A percentile compares a stretch with the other conserved stretches of the same genome.
phyloP scores from a whole-genome alignment of 169 alveolate species.

The Eimeria brunetti region DNA sequence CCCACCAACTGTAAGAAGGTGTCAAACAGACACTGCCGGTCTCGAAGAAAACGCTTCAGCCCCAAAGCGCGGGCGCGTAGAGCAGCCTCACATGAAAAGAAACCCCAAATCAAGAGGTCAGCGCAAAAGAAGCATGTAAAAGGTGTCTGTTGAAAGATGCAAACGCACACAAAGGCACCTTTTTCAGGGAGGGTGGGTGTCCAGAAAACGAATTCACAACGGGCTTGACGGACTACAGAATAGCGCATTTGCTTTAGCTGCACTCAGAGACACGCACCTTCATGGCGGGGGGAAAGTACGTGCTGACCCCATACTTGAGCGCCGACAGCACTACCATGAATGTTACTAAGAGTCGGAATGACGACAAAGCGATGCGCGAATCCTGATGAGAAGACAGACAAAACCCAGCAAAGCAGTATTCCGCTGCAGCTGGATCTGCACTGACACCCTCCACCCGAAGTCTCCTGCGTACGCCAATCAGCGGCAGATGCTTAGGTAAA shows the following conservation, averaged over 20 bases:
- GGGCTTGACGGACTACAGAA: background rate
- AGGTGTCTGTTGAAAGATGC: conserved; percentile 26
- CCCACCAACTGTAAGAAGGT: conserved; percentile 70
- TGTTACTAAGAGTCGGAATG: conserved; percentile 66
- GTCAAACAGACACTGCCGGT: conserved; percentile 63
- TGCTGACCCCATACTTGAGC: conserved; percentile 64
- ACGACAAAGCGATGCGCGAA: conserved; percentile 56
- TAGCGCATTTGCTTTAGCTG: background rate
- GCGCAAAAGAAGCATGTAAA: conserved; percentile 59
- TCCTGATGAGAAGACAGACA: conserved; percentile 10
- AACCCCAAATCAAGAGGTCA: conserved; percentile 30
- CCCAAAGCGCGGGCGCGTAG: conserved; percentile 62
- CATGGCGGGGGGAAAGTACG: conserved; percentile 75
- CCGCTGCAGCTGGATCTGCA: background rate
- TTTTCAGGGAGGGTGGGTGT: background rate
- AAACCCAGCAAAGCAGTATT: background rate
- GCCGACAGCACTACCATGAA: conserved; percentile 60
- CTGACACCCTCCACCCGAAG: background rate
- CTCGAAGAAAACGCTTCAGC: conserved; percentile 27
- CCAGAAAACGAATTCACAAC: background rate
- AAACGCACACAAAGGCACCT: background rate
- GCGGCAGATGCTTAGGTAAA: background rate
- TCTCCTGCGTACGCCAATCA: background rate
- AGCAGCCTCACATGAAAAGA: conserved; percentile 68
- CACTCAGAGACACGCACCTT: conserved; percentile 12